Conservation (phyloP, 139 green algal species). For the Asterochloris erici region DNA sequence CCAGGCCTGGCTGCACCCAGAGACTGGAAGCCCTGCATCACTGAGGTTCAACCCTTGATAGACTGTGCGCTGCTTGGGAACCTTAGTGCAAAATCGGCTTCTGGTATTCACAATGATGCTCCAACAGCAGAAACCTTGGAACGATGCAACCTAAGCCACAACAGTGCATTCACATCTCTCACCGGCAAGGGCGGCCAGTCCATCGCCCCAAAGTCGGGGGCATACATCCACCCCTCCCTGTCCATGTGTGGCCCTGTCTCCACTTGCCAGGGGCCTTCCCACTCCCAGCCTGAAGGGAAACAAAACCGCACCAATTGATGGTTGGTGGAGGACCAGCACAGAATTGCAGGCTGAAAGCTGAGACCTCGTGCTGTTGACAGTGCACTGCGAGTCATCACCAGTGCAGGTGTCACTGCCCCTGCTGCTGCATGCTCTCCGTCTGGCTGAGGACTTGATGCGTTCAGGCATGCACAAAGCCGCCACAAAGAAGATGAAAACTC, state of each 20-base stretch:
- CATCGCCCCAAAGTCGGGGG: constrained; percentile 36
- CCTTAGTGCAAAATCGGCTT: neutral
- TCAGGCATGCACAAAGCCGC: neutral
- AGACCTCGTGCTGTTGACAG: too few relatives aligned
- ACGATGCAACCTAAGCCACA: neutral
- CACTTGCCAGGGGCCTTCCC: constrained; percentile 67
- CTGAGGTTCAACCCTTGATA: too few relatives aligned
- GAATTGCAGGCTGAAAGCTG: too few relatives aligned
- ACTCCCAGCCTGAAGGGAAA: constrained; percentile 61
- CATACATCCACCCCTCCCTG: constrained; percentile 69
- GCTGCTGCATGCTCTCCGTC: too few relatives aligned
- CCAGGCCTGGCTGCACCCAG: constrained; percentile 65
- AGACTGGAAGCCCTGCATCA: too few relatives aligned
- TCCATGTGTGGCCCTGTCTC: constrained; percentile 53
- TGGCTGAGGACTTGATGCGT: neutral
- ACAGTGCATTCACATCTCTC: neutral
- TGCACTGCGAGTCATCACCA: too few relatives aligned
- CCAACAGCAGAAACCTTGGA: too few relatives aligned
- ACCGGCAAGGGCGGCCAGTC: constrained; percentile 29
- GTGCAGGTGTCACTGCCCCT: too few relatives aligned
- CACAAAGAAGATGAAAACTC: neutral
- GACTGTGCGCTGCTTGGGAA: neutral
- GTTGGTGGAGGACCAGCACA: too few relatives aligned
- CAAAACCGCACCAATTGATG: too few relatives aligned
- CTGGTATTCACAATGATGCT: too few relatives aligned